Conservation (phyloP, 1,139 yeast genomes). For the Taphrina flavorubra region DNA sequence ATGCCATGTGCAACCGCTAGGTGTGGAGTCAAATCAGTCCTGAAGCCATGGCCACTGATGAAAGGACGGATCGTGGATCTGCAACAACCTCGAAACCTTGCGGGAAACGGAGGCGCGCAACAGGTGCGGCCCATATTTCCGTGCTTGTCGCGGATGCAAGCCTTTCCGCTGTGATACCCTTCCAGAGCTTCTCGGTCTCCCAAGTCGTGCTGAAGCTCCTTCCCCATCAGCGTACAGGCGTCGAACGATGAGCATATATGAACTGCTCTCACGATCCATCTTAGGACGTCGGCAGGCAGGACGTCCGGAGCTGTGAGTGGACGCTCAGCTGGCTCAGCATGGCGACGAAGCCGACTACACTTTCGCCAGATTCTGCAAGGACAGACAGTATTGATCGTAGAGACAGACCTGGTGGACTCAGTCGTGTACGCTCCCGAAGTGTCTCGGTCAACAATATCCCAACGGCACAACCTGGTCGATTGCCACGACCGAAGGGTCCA, state of each 20-base stretch:
- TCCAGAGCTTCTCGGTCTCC: neutral
- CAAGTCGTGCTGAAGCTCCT: neutral
- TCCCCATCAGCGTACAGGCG: neutral
- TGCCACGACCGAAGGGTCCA: conserved; percentile 28
- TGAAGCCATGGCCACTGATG: too few species aligned
- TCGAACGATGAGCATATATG: too few species aligned
- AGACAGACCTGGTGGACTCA: conserved; percentile 14
- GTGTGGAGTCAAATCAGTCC: too few species aligned
- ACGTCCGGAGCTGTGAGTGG: neutral
- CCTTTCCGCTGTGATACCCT: conserved; percentile 8
- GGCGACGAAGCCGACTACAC: conserved; percentile 8
- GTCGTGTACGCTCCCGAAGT: conserved; percentile 36
- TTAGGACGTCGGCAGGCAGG: neutral
- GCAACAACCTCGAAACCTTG: too few species aligned
- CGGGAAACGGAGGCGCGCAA: too few species aligned
- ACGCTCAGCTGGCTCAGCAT: neutral
- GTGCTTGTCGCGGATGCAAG: conserved; percentile 7
- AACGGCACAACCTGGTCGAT: conserved; percentile 32
- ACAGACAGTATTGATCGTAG: neutral
- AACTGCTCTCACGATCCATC: too few species aligned
- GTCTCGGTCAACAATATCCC: conserved; percentile 38
- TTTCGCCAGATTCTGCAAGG: conserved; percentile 15
- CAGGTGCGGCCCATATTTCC: neutral
- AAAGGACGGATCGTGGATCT: neutral
- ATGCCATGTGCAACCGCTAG: too few species aligned